Conservation (phyloP, 371 early-diverging fungal genomes). For the Amoeboaphelidium protococcarum region DNA sequence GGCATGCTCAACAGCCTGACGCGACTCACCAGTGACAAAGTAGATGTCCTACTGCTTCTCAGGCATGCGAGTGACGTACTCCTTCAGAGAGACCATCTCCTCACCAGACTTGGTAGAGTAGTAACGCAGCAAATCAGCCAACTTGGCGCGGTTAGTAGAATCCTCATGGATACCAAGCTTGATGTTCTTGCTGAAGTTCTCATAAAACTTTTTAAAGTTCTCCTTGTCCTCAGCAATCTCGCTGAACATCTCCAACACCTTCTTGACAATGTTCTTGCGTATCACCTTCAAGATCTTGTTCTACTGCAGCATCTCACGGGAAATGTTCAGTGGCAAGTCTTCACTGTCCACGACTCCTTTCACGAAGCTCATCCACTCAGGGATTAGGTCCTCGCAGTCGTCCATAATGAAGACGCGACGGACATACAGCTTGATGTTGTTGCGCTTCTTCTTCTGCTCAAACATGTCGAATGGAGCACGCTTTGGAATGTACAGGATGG, state of each 20-base stretch:
- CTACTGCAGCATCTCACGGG: constrained; percentile 81
- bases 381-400: constrained; percentile 50
- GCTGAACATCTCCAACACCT: constrained; percentile 57
- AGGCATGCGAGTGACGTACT: constrained; percentile 64
- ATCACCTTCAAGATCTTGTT: constrained; percentile 46
- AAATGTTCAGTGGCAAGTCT: constrained; percentile 82
- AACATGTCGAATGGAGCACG: constrained; percentile 33
- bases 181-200: constrained; percentile 31
- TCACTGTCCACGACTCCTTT: constrained; percentile 72
- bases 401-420: constrained; percentile 86
- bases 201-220: constrained; percentile 40
- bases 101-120: constrained; percentile 22
- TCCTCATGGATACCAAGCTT: constrained; percentile 70
- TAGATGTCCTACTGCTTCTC: constrained; percentile 66
- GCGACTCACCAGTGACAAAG: constrained; percentile 42
- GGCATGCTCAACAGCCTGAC: constrained; percentile 40
- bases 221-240: constrained; percentile 38
- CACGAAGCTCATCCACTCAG: constrained; percentile 41
- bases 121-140: constrained; percentile 54
- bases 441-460: constrained; percentile 21
- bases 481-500: constrained; percentile 58
- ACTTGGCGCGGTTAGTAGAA: constrained; percentile 30
- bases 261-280: constrained; percentile 53
- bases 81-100: constrained; percentile 17
- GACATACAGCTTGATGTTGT: constrained; percentile 67